Evolutionary conservation across 2,329 filamentous ascomycete genomes (phyloP), one percentile per base, ranked within the genome.

Genomic region (Trichoderma citrinoviride): DNA sequence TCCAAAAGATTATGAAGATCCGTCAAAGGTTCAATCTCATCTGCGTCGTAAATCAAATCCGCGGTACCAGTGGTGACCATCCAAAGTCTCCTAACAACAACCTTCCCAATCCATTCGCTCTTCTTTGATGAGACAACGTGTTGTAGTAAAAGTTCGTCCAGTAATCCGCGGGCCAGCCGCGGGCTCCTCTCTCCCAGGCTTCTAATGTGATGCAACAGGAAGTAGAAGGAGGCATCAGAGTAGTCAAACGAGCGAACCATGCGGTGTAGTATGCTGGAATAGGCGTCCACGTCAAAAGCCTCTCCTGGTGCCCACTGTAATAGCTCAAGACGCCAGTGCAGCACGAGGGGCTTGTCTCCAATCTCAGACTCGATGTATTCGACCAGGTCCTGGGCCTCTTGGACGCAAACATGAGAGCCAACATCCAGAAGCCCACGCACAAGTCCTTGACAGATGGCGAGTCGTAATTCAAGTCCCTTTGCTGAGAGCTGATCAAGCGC

Each of bases 281-380:
- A 88, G 2, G 78, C 75, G 12, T 78, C 71, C 17, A 74, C 74
- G 54, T 87, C 81, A 60, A 86, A 85, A 3, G 73, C 70, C 58
- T 82, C 83, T 1, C 73, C 73, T 0, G 80, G 77, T 4, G 77
- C 76, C 29, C 77, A 79, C 14, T 82, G 83, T 1, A 93, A 77
- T 12, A 92, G 71, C 68, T 92, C 88, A 2, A 96, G 80, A 65
- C 85, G 87, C 66, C 95, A 79, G 7, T 94, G 78, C 5, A 87
- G 76, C 2, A 93, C 85, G 0, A 89, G 77, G 25, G 90, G 81
- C 66, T 87, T 87, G 67, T 89, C 83, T 2, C 86, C 86, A 40
- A 90, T 78, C 66, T 88, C 84, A 61, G 81, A 78, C 69, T 90
- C 86, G 29, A 95, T 77, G n/a, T 82, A 77, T 17, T 79, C 76